Evolutionary conservation across 2,329 filamentous ascomycete species (phyloP).

Genomic region (Colletotrichum scovillei): DNA sequence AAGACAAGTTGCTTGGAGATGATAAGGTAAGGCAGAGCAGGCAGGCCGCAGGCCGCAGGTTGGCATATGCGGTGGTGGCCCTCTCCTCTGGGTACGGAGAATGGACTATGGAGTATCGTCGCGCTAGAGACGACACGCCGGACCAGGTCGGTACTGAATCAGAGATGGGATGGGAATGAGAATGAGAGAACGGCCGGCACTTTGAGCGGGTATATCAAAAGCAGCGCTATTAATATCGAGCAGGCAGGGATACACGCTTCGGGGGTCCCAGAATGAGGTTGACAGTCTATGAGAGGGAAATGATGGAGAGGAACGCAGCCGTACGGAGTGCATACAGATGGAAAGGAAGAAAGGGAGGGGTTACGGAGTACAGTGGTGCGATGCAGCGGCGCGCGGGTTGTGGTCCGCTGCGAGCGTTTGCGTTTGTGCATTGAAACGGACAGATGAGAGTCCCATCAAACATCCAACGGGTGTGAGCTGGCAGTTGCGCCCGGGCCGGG

Average conservation of each 20-base stretch:
- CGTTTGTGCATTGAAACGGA: slow-evolving; percentile 18
- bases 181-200: slow-evolving; percentile 23
- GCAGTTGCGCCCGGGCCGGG: slow-evolving; percentile 22
- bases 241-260: slow-evolving; percentile 16
- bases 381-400: slow-evolving; percentile 21
- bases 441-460: slow-evolving; percentile 11
- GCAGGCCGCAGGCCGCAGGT: neutral
- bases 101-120: neutral
- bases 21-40: slow-evolving; percentile 17
- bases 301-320: slow-evolving; percentile 1
- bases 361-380: slow-evolving; percentile 15
- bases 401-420: slow-evolving; percentile 28
- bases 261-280: slow-evolving; percentile 16
- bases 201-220: slow-evolving; percentile 31
- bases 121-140: slow-evolving; percentile 19
- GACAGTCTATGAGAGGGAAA: slow-evolving; percentile 14
- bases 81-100: neutral
- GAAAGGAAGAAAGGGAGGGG: neutral
- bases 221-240: slow-evolving; percentile 26
- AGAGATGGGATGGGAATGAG: slow-evolving; percentile 3
- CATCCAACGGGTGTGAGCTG: slow-evolving; percentile 15
- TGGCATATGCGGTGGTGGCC: neutral
- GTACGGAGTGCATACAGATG: neutral
- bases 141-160: neutral
- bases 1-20: slow-evolving; percentile 10